Evolutionary conservation across 257 asterid genomes (phyloP).

Genomic region (Oldenlandia corymbosa): DNA sequence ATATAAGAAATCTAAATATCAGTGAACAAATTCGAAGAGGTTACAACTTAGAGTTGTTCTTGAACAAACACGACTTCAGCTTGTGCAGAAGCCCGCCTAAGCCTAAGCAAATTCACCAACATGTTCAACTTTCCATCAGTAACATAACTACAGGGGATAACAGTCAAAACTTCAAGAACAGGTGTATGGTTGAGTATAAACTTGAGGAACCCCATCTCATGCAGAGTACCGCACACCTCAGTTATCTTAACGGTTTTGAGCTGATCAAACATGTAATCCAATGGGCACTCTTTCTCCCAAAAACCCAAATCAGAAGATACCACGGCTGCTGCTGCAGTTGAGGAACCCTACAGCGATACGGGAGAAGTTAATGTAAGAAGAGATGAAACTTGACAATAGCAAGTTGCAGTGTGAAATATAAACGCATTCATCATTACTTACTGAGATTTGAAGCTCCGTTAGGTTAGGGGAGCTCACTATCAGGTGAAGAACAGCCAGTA

Average conservation of each 20-base stretch:
- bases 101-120: constrained; percentile 56
- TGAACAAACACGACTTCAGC: constrained; percentile 57
- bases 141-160: constrained; percentile 41
- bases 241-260: constrained; percentile 55
- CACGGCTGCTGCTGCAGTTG: constrained; percentile 29
- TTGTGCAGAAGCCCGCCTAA: constrained; percentile 69
- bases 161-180: constrained; percentile 48
- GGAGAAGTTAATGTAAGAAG: background rate
- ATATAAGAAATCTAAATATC: too few relatives aligned
- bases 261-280: constrained; percentile 26
- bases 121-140: constrained; percentile 48
- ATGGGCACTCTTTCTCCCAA: constrained; percentile 38
- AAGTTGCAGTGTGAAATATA: background rate
- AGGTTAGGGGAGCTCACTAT: constrained; percentile 66
- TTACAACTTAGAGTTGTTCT: constrained; percentile 24
- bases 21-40: background rate
- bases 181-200: constrained; percentile 69
- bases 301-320: constrained; percentile 34
- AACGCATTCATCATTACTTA: constrained; percentile 29
- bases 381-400: background rate
- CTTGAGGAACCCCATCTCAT: constrained; percentile 65
- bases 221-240: constrained; percentile 49
- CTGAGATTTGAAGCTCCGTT: constrained; percentile 64
- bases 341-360: constrained; percentile 45
- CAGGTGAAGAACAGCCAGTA: constrained; percentile 63